Base-by-base conservation (phyloP, 352 stramenopile species). In the Phytophthora syringae region DNA sequence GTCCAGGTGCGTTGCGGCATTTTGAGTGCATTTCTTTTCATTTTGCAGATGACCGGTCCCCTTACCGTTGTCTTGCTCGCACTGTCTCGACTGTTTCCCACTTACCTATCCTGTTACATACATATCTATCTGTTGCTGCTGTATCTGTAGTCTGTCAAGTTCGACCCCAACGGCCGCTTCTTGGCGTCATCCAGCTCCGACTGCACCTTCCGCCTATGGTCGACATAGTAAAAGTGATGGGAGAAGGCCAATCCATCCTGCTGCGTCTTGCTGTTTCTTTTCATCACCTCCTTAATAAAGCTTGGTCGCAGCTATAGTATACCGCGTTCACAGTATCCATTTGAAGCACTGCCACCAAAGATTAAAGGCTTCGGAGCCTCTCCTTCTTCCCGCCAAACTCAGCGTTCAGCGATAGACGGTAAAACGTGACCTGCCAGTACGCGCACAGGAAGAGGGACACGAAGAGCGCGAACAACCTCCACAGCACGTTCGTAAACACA, bases 181-280 rank as follows among this genome's bases (percentile, higher is more conserved):
- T 79, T 98, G 27, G 86, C 96, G 24, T 97, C 89, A 20, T 94
- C 91, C 13, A 93, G 88, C 69, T 97, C 91, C 20, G 94, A 98
- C 74, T 96, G 89, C 76, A 98, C 94, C 18, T 98, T 98, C 59
- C 82, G 88, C 16, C 79, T 98, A 37, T 98, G 92, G 92, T 90
- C 83, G 12, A 80, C 66, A 52, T 84, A 74, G 57, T 34, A 68
- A 65, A 36, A 67, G 16, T 47, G 25, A 57, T 44, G 18, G 7
- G 47, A 22, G 47, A 60, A 61, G 30, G 37, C 36, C 39, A 37
- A 16, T 45, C 37, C 10, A 59, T 45, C 24, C 21, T 28, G 18
- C 27, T 62, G 37, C 39, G 52, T 58, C 60, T 53, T 40, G 32
- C 49, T 53, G 30, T 37, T 45, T 47, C 64, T 45, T 32, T 52